Evolutionary conservation across 495 filamentous ascomycete species (phyloP).

Genomic region (Aspergillus heteromorphus): DNA sequence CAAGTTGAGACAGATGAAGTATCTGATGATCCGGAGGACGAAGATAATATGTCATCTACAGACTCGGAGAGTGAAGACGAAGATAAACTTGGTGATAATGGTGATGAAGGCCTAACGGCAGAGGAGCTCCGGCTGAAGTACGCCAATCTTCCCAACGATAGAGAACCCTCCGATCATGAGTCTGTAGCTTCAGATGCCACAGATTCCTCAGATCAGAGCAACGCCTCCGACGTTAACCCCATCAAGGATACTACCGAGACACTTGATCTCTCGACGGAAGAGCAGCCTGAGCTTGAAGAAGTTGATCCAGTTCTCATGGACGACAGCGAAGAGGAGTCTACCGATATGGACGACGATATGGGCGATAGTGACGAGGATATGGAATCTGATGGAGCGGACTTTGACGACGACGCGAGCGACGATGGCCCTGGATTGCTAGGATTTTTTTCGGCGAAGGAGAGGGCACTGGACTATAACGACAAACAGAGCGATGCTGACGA

Average conservation of each 20-base stretch:
- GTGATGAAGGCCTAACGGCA: constrained; percentile 68
- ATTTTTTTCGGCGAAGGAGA: constrained; percentile 51
- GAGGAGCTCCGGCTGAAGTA: constrained; percentile 80
- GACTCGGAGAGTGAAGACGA: constrained; percentile 41
- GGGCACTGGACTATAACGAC: constrained; percentile 17
- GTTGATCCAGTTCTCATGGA: constrained; percentile 62
- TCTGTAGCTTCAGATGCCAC: constrained; percentile 24
- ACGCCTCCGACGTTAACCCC: constrained; percentile 17
- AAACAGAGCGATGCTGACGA: constrained; percentile 31
- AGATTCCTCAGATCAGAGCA: constrained; percentile 10
- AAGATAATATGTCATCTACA: constrained; percentile 65
- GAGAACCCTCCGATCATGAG: constrained; percentile 20
- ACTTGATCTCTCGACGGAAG: constrained; percentile 15
- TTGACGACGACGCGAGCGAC: constrained; percentile 47
- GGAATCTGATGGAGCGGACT: constrained; percentile 43
- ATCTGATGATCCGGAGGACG: constrained; percentile 44
- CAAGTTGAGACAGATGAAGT: constrained; percentile 39
- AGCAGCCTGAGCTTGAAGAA: constrained; percentile 53
- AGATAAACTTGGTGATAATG: constrained; percentile 53
- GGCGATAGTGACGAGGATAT: constrained; percentile 60
- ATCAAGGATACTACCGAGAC: constrained; percentile 23
- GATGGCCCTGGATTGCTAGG: constrained; percentile 60
- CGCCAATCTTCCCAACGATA: constrained; percentile 50
- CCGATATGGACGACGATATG: constrained; percentile 85
- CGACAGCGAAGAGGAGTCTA: constrained; percentile 68